Evolutionary conservation across 2,329 filamentous ascomycete species (phyloP).

Genomic region (Tolypocladium sp.): DNA sequence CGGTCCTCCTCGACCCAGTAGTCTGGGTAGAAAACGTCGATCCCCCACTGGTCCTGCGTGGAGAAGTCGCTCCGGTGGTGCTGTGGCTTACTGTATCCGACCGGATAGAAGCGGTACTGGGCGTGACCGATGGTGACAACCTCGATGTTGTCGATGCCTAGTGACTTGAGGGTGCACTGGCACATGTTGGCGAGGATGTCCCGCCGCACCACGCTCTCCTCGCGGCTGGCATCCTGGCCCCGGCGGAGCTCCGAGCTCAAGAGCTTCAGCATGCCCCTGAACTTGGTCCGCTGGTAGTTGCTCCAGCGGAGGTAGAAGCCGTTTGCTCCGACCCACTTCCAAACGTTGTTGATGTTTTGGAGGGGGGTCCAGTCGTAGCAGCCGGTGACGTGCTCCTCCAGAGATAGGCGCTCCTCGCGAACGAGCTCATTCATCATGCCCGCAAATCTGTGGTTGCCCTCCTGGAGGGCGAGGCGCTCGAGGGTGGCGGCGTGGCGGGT

Average conservation of each 20-base stretch:
- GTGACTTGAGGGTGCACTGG: background rate
- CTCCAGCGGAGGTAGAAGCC: conserved; percentile 1
- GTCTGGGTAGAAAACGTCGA: conserved; percentile 1
- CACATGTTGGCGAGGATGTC: background rate
- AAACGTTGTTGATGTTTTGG: background rate
- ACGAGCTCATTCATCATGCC: background rate
- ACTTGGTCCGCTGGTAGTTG: background rate
- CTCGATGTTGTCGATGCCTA: background rate
- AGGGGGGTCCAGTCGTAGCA: background rate
- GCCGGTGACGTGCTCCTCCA: background rate
- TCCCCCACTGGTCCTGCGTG: background rate
- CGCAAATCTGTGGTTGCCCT: background rate
- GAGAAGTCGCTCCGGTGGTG: conserved; percentile 1
- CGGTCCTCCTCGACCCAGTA: conserved; percentile 1
- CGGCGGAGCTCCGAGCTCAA: background rate
- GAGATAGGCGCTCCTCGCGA: background rate
- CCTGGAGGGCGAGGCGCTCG: background rate
- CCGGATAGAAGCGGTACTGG: background rate
- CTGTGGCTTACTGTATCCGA: background rate
- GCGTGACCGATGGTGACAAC: background rate
- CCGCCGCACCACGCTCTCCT: background rate
- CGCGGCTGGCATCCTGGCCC: background rate
- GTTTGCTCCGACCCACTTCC: conserved; percentile 2
- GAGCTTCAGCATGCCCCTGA: background rate
- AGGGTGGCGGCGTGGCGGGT: too few relatives aligned